phyloP scores from a whole-genome alignment of 2,329 filamentous ascomycete species.

The Aspergillus fumigatiaffinis region DNA sequence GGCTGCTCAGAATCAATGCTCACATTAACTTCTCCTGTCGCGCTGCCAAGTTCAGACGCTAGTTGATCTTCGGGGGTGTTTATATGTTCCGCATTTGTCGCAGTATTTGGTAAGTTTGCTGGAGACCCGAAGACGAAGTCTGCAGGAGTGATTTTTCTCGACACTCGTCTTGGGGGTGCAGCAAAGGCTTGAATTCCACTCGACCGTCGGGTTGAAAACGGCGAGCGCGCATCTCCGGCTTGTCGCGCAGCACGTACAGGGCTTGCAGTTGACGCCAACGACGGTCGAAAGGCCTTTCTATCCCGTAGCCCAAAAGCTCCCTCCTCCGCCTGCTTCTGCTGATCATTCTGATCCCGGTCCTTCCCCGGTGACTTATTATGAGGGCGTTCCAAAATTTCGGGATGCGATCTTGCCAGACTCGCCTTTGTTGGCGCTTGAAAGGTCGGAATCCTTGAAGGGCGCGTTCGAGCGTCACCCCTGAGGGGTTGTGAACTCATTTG shows the following conservation, averaged over 20 bases:
- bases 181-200: slow-evolving; percentile 34
- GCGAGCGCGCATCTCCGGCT: slow-evolving; percentile 9
- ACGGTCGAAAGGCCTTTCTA: slow-evolving; percentile 36
- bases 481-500: slow-evolving; percentile 31
- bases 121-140: slow-evolving; percentile 30
- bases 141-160: slow-evolving; percentile 28
- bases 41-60: slow-evolving; percentile 29
- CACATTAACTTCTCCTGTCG: slow-evolving; percentile 21
- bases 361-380: slow-evolving; percentile 37
- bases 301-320: slow-evolving; percentile 31
- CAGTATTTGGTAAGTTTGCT: slow-evolving; percentile 7
- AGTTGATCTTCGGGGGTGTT: slow-evolving; percentile 32
- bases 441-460: slow-evolving; percentile 45
- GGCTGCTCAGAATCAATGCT: slow-evolving; percentile 14
- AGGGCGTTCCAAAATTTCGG: slow-evolving; percentile 52
- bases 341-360: slow-evolving; percentile 16
- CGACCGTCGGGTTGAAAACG: slow-evolving; percentile 25
- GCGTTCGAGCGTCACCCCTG: slow-evolving; percentile 18
- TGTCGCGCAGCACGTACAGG: slow-evolving; percentile 15
- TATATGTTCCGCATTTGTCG: slow-evolving; percentile 6
- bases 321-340: slow-evolving; percentile 12
- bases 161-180: slow-evolving; percentile 33
- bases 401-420: slow-evolving; percentile 59
- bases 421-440: slow-evolving; percentile 66
- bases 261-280: slow-evolving; percentile 26